Evolutionary conservation across 1,284 basidiomycete genomes (phyloP).

Genomic region (Pyrrhoderma lamaoense): DNA sequence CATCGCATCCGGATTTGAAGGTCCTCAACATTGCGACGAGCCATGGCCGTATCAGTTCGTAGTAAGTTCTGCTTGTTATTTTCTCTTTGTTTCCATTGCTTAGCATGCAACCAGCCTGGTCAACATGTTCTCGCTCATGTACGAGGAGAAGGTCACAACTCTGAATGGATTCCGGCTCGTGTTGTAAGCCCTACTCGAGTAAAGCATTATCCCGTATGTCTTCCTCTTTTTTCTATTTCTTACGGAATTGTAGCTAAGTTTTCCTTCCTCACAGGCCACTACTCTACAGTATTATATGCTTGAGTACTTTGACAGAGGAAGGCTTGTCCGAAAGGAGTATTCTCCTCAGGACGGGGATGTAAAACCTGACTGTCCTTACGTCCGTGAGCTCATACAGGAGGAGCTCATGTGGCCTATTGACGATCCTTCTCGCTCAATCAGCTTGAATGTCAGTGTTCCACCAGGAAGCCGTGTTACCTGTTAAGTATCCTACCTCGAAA

Average conservation of each 20-base stretch:
- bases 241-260: no score
- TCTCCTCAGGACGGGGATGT: constrained; percentile 17
- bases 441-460: no score
- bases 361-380: constrained; percentile 18
- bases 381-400: constrained; percentile 17
- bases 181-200: constrained; percentile 12
- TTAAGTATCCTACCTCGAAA: background rate
- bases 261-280: constrained; percentile 6
- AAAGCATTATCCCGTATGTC: constrained; percentile 15
- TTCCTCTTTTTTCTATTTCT: background rate
- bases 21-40: constrained; percentile 18
- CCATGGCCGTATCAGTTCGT: constrained; percentile 17
- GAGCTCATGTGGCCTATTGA: constrained; percentile 20
- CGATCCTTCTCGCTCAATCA: constrained; percentile 15
- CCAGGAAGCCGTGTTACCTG: no score
- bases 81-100: background rate
- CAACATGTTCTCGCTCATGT: constrained; percentile 17
- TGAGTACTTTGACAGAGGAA: constrained; percentile 15
- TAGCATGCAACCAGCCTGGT: constrained; percentile 14
- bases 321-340: constrained; percentile 8
- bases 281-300: constrained; percentile 15
- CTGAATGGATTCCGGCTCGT: constrained; percentile 16
- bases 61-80: constrained; percentile 6
- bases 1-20: constrained; percentile 19
- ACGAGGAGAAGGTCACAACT: constrained; percentile 16